Base-by-base conservation (phyloP, 2,329 filamentous ascomycete species). In the Monosporascus cannonballus region DNA sequence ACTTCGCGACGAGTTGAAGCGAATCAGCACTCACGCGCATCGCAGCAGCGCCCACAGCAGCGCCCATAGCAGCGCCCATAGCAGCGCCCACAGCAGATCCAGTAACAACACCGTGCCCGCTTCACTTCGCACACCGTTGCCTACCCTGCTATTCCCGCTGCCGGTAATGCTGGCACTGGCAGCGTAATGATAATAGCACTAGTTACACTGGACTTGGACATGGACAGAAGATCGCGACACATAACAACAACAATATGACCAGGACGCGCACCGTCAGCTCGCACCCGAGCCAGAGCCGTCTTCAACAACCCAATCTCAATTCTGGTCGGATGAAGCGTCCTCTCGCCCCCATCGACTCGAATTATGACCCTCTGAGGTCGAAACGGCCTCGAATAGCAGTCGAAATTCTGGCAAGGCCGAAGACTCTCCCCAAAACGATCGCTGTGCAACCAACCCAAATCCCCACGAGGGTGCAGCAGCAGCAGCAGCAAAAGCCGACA, bases 351-450 rank as follows among this genome's bases (percentile, higher is more conserved):
- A 62, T 69, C 52, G 72, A 76, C 48, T 68, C 68, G 62, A 75
- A 79, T 51, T 68, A 72, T 61, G 74, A 77, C 56, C 65, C 69
- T 48, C 61, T 73, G 46, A 71, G 72, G 52, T 63, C 70, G 51
- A 84, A 83, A 68, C 77, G 72, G 65, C 67, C 75, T 50, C 71
- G 75, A 55, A 76, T 83, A 59, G 69, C 76, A 24, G 76, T 81
- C 58, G 79, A 83, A 60, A 79, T 83, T 47, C 66, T 76, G 6
- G 56, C 71, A 5, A 63, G 67, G 54, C 60, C 64, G 45, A 53
- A 62, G 52, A 4, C 55, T 54, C 54, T 61, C 48, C 59, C 59
- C 24, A 67, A 60, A 52, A 54, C 64, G 42, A 57, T 66, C 54
- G 52, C 63, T 34, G 59, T 62, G 54, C 63, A 56, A 52, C 52